Percentiles rank a stretch among this genome's conserved stretches.
Conservation (phyloP, 2,329 filamentous ascomycete genomes). For the Fusarium acutatum region DNA sequence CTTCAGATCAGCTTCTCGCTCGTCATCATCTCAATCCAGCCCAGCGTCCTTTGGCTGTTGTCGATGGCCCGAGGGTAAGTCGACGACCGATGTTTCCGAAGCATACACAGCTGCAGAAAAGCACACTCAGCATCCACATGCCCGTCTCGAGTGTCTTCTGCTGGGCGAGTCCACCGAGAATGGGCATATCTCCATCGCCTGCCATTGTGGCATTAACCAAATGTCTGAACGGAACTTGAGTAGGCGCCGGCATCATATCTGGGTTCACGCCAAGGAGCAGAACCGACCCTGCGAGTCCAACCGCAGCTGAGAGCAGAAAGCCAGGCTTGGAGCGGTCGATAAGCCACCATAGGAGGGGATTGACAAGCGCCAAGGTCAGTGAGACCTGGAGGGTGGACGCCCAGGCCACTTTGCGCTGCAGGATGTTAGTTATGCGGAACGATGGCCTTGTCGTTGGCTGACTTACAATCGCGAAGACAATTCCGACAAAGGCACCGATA, state of each 20-base stretch:
- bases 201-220: constrained; percentile 19
- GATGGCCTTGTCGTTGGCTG: neutral
- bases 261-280: constrained; percentile 80
- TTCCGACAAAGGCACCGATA: constrained; percentile 68
- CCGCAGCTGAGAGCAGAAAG: constrained; percentile 78
- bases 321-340: constrained; percentile 90
- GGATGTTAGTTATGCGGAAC: constrained; percentile 20
- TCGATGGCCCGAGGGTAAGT: constrained; percentile 66
- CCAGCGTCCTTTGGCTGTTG: constrained; percentile 56
- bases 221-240: constrained; percentile 45
- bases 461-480: constrained; percentile 79
- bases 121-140: constrained; percentile 90
- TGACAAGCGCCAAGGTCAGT: constrained; percentile 86
- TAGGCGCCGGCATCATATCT: constrained; percentile 77
- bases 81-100: constrained; percentile 95
- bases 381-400: constrained; percentile 94
- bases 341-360: constrained; percentile 95
- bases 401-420: constrained; percentile 88
- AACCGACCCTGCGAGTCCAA: constrained; percentile 78
- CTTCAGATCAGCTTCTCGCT: neutral
- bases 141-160: constrained; percentile 74
- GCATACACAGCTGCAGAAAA: constrained; percentile 94
- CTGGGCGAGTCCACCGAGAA: constrained; percentile 62
- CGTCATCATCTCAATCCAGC: constrained; percentile 50
- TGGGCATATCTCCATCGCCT: constrained; percentile 18